Evolutionary conservation across 2,329 filamentous ascomycete species (phyloP).

Genomic region (Periconia sp.): DNA sequence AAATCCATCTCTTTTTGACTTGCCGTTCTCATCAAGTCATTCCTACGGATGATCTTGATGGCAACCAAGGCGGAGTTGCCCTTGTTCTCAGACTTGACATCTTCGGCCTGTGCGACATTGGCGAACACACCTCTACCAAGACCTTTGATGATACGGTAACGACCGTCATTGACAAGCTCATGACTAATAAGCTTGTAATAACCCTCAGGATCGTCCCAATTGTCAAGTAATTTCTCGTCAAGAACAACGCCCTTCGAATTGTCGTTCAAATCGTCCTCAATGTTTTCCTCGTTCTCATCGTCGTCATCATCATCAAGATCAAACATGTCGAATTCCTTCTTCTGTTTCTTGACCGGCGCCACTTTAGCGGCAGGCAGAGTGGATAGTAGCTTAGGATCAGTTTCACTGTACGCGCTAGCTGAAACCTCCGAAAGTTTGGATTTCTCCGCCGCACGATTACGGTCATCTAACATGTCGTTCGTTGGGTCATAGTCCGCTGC

Average conservation of each 20-base stretch:
- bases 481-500: conserved; percentile 92
- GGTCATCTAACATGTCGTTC: conserved; percentile 83
- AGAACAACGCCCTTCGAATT: conserved; percentile 40
- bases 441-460: conserved; percentile 67
- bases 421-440: conserved; percentile 32
- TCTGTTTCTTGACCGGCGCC: conserved; percentile 40
- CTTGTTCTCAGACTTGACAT: conserved; percentile 42
- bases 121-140: conserved; percentile 96
- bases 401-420: conserved; percentile 61
- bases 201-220: conserved; percentile 90
- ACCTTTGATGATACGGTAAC: conserved; percentile 85
- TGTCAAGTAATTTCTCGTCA: conserved; percentile 80
- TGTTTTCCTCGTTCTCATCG: conserved; percentile 70
- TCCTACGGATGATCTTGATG: conserved; percentile 97
- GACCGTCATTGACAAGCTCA: conserved; percentile 80
- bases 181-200: conserved; percentile 95
- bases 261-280: conserved; percentile 60
- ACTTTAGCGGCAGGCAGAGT: conserved; percentile 48
- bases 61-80: conserved; percentile 67
- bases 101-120: conserved; percentile 80
- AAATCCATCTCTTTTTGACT: conserved; percentile 95
- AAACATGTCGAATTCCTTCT: conserved; percentile 65
- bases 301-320: conserved; percentile 68
- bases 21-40: conserved; percentile 89
- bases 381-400: conserved; percentile 55